Evolutionary conservation across 2,329 filamentous ascomycete species (phyloP), one percentile per base, ranked within the genome.

Genomic region (Aspergillus sclerotialis): DNA sequence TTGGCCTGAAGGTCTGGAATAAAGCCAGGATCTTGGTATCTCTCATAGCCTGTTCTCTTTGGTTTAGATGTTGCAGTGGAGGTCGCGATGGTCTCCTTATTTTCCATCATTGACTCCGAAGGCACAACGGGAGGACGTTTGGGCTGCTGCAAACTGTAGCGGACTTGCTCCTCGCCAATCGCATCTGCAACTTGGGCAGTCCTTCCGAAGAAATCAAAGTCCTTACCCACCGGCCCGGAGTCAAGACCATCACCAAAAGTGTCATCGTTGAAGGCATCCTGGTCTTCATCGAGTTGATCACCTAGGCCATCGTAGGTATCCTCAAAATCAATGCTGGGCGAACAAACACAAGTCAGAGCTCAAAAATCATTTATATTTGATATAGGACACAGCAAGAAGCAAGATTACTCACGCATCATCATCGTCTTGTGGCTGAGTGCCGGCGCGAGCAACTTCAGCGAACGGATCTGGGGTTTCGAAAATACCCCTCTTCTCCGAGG

Each of bases 241-340:
- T 60, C 65, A 23, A 61, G 65, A 38, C 69, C 73, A 37, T 63
- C 64, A 39, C 76, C 85, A 57, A 98, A 98, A 2, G 92, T 98
- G 58, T 96, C 92, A 52, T 96, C 87, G 62, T 98, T 98, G 72
- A 95, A 87, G 32, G 76, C 87, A 69, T 98, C 92, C 53, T 90
- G 85, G 13, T 84, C 82, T 58, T 98, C 90, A 52, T 94, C 82
- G 23, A 98, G 80, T 60, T 84, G 80, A 55, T 94, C 84, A 37
- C 88, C 92, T 26, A 98, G 72, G 12, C 90, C 90, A 62, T 98
- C 92, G 58, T 96, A 96, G 24, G 90, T 96, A 57, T 98, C 88
- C 52, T 98, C 92, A 50, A 96, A 98, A 52, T 96, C 84, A 52
- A 84, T 75, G 36, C 79, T 83, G 49, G 19, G 19, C 19, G 19